These are phyloP conservation scores for Beverwykella pulmonaria DNA, from an alignment of 495 filamentous ascomycete species.

Conservation along the genomic window DNA sequence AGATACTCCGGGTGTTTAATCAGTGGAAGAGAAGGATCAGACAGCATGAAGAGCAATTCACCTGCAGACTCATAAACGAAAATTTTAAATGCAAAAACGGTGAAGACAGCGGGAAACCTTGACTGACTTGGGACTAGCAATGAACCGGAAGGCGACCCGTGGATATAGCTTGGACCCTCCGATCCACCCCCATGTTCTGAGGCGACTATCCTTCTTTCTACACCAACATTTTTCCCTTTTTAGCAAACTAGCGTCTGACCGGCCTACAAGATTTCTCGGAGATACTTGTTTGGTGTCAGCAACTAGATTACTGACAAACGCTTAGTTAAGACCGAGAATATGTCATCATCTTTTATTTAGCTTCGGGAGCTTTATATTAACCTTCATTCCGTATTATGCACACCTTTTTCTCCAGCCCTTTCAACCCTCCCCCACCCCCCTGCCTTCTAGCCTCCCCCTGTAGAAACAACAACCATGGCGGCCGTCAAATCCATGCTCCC, in stretches of 20 bases:
- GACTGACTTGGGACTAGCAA: no score
- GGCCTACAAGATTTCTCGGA: neutral
- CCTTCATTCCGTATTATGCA: neutral
- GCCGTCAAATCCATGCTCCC: conserved; percentile 43
- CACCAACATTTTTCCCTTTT: neutral
- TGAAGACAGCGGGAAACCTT: no score
- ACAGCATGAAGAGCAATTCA: no score
- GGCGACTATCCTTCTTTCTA: neutral
- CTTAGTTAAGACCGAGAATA: neutral
- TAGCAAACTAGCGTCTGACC: neutral
- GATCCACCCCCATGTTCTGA: neutral
- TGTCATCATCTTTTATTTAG: neutral
- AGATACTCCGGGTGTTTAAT: no score
- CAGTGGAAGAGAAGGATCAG: no score
- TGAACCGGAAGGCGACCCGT: no score
- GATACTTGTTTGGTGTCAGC: neutral
- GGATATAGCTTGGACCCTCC: no score
- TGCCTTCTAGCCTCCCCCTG: neutral
- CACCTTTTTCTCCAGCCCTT: no score
- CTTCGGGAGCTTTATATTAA: neutral
- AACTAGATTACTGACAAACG: neutral
- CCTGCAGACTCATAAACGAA: no score
- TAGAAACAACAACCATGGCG: conserved; percentile 1
- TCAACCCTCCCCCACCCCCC: no score
- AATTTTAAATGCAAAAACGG: no score